A percentile compares a stretch with the other conserved stretches of the same genome.
These are phyloP conservation scores for Aphanomyces stellatus DNA, from an alignment of 352 stramenopile genomes.

Conservation along the genomic window DNA sequence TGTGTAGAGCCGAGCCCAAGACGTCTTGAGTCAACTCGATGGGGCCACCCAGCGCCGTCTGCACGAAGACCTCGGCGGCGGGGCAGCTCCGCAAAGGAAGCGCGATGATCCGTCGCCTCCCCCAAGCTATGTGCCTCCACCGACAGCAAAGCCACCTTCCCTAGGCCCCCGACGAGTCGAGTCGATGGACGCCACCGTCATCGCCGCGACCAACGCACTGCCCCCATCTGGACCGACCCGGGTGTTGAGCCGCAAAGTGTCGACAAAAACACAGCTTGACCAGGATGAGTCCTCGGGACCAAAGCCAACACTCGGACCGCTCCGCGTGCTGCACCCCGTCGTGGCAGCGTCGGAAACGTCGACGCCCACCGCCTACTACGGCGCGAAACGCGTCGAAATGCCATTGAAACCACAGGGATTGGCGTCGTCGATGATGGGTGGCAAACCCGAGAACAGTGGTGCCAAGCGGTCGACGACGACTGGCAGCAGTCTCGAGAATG, in stretches of 20 bases:
- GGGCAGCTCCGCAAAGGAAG: no score
- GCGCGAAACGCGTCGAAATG: not conserved
- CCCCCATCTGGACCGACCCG: not conserved
- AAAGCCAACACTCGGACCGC: not conserved
- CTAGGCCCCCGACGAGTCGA: not conserved
- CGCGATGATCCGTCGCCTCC: no score
- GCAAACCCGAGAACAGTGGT: no score
- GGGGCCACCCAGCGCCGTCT: conserved; percentile 42
- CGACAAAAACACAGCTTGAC: not conserved
- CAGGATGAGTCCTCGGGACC: not conserved
- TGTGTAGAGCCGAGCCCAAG: conserved; percentile 38
- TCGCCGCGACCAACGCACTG: no score
- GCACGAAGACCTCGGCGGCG: conserved; percentile 2
- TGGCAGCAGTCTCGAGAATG: no score
- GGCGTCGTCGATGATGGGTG: not conserved
- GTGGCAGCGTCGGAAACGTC: no score
- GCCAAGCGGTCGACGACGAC: no score
- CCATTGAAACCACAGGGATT: not conserved
- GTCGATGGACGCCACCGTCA: no score
- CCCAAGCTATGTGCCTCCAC: no score
- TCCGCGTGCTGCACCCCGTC: not conserved
- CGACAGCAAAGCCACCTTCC: no score
- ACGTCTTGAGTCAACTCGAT: conserved; percentile 48
- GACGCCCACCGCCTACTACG: not conserved
- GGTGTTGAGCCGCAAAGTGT: not conserved